phyloP scores from a whole-genome alignment of 441 rosid genomes.

The Melastoma candidum region DNA sequence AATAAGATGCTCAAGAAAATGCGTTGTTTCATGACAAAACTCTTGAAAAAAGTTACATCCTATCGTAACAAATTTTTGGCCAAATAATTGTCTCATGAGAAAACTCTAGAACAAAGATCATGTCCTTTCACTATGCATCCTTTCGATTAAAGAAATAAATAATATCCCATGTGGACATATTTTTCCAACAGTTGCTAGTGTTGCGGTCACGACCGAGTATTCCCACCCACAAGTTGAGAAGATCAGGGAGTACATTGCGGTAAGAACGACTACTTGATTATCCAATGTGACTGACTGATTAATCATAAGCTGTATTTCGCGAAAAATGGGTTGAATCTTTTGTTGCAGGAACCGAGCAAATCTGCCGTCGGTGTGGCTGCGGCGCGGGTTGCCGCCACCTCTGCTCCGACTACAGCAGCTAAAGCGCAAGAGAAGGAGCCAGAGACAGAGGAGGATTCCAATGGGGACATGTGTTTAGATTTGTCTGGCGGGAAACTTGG shows the following conservation, averaged over 20 bases:
- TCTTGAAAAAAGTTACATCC: no score
- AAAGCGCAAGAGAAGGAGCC: constrained; percentile 25
- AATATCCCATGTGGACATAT: no score
- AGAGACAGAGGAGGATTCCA: constrained; percentile 14
- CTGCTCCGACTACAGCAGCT: constrained; percentile 18
- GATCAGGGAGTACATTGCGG: constrained; percentile 42
- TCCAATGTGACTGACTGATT: neutral
- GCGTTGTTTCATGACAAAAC: no score
- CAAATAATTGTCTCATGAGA: no score
- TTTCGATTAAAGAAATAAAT: no score
- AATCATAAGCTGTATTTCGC: neutral
- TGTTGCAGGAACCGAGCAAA: constrained; percentile 44
- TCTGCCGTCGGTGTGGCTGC: constrained; percentile 36
- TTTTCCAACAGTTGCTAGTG: constrained; percentile 15
- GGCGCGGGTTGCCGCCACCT: constrained; percentile 10
- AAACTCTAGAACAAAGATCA: no score
- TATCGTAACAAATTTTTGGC: no score
- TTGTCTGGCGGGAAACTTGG: constrained; percentile 15
- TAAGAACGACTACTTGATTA: neutral
- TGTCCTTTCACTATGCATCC: no score
- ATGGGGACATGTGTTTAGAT: constrained; percentile 8
- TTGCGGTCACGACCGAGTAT: constrained; percentile 37
- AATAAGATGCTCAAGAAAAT: no score
- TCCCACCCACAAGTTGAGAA: constrained; percentile 39
- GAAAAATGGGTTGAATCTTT: neutral